Evolutionary conservation across 2,329 filamentous ascomycete genomes (phyloP).

Genomic region (Calonectria naviculata): DNA sequence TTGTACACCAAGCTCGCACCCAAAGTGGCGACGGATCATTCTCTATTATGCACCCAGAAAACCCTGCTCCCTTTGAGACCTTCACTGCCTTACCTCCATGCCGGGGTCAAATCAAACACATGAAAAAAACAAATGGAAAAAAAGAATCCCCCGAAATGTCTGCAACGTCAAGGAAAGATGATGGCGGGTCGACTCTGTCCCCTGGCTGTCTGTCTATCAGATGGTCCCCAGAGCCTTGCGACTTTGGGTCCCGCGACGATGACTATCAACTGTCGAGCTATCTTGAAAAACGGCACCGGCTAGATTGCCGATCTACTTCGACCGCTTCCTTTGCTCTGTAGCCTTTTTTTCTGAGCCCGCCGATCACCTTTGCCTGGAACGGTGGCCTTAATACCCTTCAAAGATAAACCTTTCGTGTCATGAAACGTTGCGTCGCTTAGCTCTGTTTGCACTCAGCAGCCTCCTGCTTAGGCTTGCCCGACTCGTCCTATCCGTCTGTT

Average conservation of each 20-base stretch:
- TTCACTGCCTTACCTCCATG: conserved; percentile 41
- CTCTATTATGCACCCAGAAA: conserved; percentile 44
- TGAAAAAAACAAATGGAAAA: conserved; percentile 23
- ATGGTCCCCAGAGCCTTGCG: conserved; percentile 38
- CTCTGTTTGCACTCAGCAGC: conserved; percentile 97
- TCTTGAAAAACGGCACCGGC: conserved; percentile 42
- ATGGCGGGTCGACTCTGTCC: conserved; percentile 38
- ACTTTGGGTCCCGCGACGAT: conserved; percentile 38
- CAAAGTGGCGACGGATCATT: conserved; percentile 38
- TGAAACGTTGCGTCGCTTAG: conserved; percentile 62
- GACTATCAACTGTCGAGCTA: conserved; percentile 43
- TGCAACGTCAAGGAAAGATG: conserved; percentile 37
- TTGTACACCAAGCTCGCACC: conserved; percentile 26
- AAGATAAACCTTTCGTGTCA: conserved; percentile 40
- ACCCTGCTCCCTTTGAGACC: conserved; percentile 38
- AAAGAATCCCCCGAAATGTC: conserved; percentile 31
- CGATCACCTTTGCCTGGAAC: conserved; percentile 23
- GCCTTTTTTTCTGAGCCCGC: conserved; percentile 34
- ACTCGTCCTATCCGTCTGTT: conserved; percentile 73
- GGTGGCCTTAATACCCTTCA: conserved; percentile 35
- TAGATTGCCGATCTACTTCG: conserved; percentile 37
- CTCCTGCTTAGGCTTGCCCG: conserved; percentile 92
- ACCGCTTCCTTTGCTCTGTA: conserved; percentile 41
- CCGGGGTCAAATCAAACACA: conserved; percentile 27
- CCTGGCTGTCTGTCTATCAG: conserved; percentile 44